Evolutionary conservation across 2,329 filamentous ascomycete genomes (phyloP).

Genomic region (Alternaria alternata): DNA sequence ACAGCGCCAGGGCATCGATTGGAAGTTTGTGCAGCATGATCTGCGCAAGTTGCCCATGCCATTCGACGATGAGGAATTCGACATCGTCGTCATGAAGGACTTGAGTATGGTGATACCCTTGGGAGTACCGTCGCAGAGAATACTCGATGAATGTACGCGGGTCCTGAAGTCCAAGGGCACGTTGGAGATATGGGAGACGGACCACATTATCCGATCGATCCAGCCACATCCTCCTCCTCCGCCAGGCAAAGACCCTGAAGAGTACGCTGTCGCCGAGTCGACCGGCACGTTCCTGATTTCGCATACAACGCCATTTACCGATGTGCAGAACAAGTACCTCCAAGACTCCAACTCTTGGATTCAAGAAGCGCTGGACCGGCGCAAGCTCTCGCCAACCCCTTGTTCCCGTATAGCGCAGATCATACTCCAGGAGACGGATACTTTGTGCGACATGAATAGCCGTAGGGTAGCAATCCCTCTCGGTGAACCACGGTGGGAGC

Average conservation of each 20-base stretch:
- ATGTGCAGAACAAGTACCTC: slow-evolving; percentile 81
- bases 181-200: slow-evolving; percentile 89
- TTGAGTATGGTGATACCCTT: slow-evolving; percentile 72
- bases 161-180: slow-evolving; percentile 79
- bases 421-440: slow-evolving; percentile 81
- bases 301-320: slow-evolving; percentile 80
- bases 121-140: slow-evolving; percentile 60
- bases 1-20: slow-evolving; percentile 78
- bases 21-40: slow-evolving; percentile 90
- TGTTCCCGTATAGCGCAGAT: slow-evolving; percentile 80
- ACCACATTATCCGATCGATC: slow-evolving; percentile 83
- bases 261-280: slow-evolving; percentile 69
- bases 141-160: slow-evolving; percentile 78
- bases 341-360: slow-evolving; percentile 87
- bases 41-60: slow-evolving; percentile 78
- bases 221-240: slow-evolving; percentile 76
- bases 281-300: slow-evolving; percentile 86
- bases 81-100: slow-evolving; percentile 89
- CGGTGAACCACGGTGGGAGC: slow-evolving; percentile 86
- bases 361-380: slow-evolving; percentile 74
- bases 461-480: slow-evolving; percentile 87
- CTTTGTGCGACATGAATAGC: slow-evolving; percentile 72
- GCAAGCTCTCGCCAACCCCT: slow-evolving; percentile 75
- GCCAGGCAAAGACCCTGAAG: slow-evolving; percentile 65
- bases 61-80: slow-evolving; percentile 80